Conservation (phyloP, 371 early-diverging fungal species). For the Mucor mucedo region DNA sequence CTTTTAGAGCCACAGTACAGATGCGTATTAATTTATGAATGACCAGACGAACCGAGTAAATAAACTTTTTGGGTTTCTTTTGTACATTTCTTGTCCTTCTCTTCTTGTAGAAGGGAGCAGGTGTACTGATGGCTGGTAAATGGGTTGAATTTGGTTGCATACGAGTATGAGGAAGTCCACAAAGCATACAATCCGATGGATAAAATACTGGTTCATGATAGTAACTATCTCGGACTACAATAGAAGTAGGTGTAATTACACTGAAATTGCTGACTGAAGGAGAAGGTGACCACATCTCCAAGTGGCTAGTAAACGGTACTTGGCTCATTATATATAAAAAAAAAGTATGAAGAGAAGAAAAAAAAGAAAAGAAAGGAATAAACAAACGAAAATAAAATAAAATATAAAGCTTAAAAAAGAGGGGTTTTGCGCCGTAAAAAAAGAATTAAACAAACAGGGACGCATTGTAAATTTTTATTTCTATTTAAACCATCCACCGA, state of each 20-base stretch:
- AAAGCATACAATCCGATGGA: constrained; percentile 23
- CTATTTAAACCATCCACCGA: constrained; percentile 48
- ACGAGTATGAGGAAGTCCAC: constrained; percentile 19
- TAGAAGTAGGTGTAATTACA: neutral
- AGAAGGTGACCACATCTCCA: constrained; percentile 24
- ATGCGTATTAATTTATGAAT: neutral
- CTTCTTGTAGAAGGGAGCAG: neutral
- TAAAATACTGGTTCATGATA: constrained; percentile 24
- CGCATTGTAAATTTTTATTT: constrained; percentile 17
- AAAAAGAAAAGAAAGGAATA: neutral
- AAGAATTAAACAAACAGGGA: neutral
- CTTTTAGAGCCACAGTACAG: neutral
- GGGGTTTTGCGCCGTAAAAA: neutral
- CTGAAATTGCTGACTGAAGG: constrained; percentile 1
- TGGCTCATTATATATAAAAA: neutral
- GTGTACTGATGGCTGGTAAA: neutral
- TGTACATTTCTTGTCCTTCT: neutral
- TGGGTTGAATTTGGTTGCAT: neutral
- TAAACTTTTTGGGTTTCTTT: neutral
- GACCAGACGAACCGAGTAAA: too few species aligned
- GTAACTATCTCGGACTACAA: neutral
- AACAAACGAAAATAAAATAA: constrained; percentile 1
- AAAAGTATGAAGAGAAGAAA: constrained; percentile 1
- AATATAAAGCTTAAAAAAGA: neutral
- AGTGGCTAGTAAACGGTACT: constrained; percentile 9